phyloP scores from a whole-genome alignment of 495 filamentous ascomycete genomes.

The Annulohypoxylon maeteangense region DNA sequence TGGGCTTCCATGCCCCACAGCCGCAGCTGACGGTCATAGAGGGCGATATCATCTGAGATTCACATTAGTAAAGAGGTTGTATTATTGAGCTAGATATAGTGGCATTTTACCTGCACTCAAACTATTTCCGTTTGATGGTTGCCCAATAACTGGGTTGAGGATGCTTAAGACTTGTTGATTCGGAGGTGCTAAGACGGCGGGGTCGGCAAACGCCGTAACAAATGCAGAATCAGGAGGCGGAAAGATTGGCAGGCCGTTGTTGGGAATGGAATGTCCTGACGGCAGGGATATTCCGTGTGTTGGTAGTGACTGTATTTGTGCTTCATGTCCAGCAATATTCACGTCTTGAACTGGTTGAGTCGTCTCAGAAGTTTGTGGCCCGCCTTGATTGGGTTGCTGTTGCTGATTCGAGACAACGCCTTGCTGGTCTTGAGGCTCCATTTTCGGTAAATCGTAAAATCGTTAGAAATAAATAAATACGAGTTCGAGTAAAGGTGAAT shows the following conservation, averaged over 20 bases:
- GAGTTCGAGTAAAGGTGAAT: not conserved
- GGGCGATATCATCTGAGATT: constrained; percentile 86
- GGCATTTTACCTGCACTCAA: constrained; percentile 31
- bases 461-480: not conserved
- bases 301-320: constrained; percentile 10
- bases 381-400: constrained; percentile 1
- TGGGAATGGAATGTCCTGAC: constrained; percentile 14
- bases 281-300: constrained; percentile 13
- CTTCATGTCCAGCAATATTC: constrained; percentile 9
- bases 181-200: constrained; percentile 27
- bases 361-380: constrained; percentile 8
- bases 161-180: constrained; percentile 24
- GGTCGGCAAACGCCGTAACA: constrained; percentile 23
- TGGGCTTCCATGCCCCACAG: constrained; percentile 97
- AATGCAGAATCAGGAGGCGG: constrained; percentile 26
- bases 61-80: constrained; percentile 12
- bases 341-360: constrained; percentile 20
- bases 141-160: constrained; percentile 2
- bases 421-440: constrained; percentile 36
- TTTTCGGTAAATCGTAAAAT: not conserved
- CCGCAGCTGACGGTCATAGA: constrained; percentile 98
- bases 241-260: constrained; percentile 22
- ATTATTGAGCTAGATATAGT: not conserved
- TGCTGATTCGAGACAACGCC: constrained; percentile 12
- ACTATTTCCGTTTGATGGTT: constrained; percentile 31